Evolutionary conservation across 106 monocot species (phyloP).

Genomic region (Alisma plantagoaquatica): DNA sequence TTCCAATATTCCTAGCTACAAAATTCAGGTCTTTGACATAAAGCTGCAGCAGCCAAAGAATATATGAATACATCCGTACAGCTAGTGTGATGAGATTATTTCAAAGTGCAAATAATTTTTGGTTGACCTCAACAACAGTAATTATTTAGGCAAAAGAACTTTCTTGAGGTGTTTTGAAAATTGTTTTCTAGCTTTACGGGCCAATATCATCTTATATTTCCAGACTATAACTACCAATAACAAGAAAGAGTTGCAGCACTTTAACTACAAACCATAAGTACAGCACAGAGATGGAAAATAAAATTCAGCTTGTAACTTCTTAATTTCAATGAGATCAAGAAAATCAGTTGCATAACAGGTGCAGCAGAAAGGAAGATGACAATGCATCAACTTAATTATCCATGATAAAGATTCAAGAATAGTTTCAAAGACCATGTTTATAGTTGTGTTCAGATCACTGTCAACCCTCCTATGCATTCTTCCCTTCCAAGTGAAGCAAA

Average conservation of each 20-base stretch:
- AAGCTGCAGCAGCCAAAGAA: conserved; percentile 16
- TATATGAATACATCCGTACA: neutral
- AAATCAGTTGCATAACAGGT: no score
- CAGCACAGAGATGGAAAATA: neutral
- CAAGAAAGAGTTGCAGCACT: no score
- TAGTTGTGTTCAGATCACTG: no score
- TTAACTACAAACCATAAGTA: neutral
- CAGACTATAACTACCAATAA: neutral
- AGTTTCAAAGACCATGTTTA: no score
- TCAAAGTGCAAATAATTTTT: neutral
- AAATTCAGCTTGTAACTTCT: no score
- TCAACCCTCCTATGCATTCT: no score
- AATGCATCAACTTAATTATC: no score
- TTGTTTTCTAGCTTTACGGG: neutral
- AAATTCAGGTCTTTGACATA: conserved; percentile 34
- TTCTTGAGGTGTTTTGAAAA: neutral
- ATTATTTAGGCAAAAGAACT: neutral
- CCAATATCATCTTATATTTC: neutral
- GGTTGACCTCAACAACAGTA: neutral
- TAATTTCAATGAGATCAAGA: no score
- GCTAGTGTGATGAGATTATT: neutral
- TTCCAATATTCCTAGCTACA: conserved; percentile 8
- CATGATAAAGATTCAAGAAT: no score
- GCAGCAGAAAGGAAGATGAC: no score
- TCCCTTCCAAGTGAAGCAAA: no score